Conservation (phyloP, 1,284 basidiomycete genomes). For the Trichosporon inkin region DNA sequence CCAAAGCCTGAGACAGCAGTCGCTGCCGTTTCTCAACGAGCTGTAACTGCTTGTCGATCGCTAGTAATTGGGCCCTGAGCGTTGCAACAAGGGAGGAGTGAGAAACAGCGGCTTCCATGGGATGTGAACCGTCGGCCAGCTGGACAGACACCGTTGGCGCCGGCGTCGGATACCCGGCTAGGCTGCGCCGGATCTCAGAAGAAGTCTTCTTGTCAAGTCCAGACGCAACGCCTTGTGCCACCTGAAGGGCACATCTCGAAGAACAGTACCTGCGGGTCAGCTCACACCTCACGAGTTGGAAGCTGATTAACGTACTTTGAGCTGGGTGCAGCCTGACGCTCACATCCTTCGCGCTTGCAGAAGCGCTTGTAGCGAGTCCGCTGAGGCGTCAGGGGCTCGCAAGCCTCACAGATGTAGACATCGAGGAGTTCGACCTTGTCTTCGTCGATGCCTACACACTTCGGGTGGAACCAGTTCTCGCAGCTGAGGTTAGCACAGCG, state of each 20-base stretch:
- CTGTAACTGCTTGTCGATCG: conserved; percentile 10
- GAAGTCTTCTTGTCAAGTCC: conserved; percentile 32
- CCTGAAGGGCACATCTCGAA: conserved; percentile 34
- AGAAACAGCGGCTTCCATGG: no score
- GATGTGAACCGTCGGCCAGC: background rate
- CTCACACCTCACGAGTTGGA: no score
- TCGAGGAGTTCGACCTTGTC: conserved; percentile 40
- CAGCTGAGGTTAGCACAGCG: conserved; percentile 29
- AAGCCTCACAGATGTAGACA: conserved; percentile 43
- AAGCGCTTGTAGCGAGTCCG: conserved; percentile 36
- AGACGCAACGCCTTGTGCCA: conserved; percentile 29
- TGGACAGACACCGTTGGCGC: conserved; percentile 21
- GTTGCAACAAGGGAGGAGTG: background rate
- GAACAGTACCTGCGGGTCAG: conserved; percentile 40
- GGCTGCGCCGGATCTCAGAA: conserved; percentile 18
- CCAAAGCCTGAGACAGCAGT: conserved; percentile 28
- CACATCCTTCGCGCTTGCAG: conserved; percentile 42
- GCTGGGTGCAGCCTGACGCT: conserved; percentile 24
- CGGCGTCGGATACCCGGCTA: conserved; percentile 31
- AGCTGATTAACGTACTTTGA: conserved; percentile 36
- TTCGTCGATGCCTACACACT: conserved; percentile 38
- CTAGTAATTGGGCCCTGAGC: background rate
- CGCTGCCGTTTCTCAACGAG: conserved; percentile 31
- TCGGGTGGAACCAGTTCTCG: conserved; percentile 47
- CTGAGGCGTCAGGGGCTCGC: conserved; percentile 37